Percentiles rank a stretch among this genome's conserved stretches.
Evolutionary conservation across 306 rosid species (phyloP).

Genomic region (Oemleria cerasiformis): DNA sequence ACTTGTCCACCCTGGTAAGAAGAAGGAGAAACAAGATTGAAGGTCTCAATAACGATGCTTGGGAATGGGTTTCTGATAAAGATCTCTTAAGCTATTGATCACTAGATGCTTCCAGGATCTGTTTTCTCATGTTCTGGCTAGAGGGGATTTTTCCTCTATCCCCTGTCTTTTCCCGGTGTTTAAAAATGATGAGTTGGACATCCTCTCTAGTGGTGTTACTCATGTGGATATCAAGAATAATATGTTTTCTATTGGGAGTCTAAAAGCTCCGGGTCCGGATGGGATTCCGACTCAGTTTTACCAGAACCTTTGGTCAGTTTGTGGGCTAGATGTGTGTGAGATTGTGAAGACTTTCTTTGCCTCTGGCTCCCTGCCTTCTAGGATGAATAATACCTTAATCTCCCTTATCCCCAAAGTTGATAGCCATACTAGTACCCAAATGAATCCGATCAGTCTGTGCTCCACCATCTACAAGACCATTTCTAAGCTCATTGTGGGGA

Average conservation of each 20-base stretch:
- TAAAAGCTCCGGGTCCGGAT: background rate
- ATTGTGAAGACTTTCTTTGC: background rate
- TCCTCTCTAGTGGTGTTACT: background rate
- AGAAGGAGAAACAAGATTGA: background rate
- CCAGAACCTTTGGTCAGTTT: background rate
- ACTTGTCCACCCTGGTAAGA: background rate
- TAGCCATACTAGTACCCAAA: background rate
- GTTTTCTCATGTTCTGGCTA: background rate
- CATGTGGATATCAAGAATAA: background rate
- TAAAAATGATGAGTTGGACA: fast-evolving
- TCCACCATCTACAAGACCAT: background rate
- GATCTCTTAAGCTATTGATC: background rate
- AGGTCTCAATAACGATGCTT: background rate
- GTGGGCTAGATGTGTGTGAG: background rate
- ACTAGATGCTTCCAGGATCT: background rate
- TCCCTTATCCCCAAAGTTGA: background rate
- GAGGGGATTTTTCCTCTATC: background rate
- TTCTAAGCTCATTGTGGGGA: background rate
- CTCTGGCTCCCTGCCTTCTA: too few species aligned
- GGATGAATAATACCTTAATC: background rate
- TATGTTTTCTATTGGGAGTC: background rate
- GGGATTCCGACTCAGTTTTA: background rate
- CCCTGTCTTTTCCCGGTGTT: background rate
- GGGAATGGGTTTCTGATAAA: background rate
- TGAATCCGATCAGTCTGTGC: background rate